Conservation (phyloP, 2,329 filamentous ascomycete species). For the Fusarium marasasianum region DNA sequence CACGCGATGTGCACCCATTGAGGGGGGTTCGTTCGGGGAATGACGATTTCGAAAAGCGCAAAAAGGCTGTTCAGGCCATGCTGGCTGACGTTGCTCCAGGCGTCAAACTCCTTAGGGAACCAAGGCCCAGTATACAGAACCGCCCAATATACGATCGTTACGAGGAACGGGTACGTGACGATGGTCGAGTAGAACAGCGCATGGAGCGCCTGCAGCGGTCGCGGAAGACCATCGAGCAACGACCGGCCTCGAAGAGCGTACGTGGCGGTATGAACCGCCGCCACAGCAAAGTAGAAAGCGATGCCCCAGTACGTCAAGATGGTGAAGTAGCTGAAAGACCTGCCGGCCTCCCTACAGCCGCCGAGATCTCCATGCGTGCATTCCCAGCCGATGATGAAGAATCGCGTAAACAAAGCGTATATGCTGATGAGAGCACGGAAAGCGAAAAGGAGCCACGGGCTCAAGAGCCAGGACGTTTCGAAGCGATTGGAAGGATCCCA, state of each 20-base stretch:
- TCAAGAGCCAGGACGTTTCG: slow-evolving; percentile 83
- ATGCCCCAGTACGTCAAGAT: slow-evolving; percentile 84
- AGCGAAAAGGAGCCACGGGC: slow-evolving; percentile 69
- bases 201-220: slow-evolving; percentile 71
- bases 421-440: slow-evolving; percentile 65
- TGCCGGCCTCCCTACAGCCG: slow-evolving; percentile 57
- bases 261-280: slow-evolving; percentile 73
- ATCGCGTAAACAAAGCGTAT: slow-evolving; percentile 75
- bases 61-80: slow-evolving; percentile 80
- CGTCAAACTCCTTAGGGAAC: slow-evolving; percentile 60
- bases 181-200: slow-evolving; percentile 70
- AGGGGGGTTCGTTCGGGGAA: slow-evolving; percentile 71
- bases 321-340: slow-evolving; percentile 84
- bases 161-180: slow-evolving; percentile 72
- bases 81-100: slow-evolving; percentile 75
- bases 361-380: slow-evolving; percentile 59
- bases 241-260: slow-evolving; percentile 67
- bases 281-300: slow-evolving; percentile 78
- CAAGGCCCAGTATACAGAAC: slow-evolving; percentile 64
- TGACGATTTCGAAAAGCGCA: slow-evolving; percentile 77
- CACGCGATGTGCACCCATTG: slow-evolving; percentile 72
- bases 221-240: slow-evolving; percentile 68
- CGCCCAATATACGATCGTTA: slow-evolving; percentile 77
- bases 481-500: slow-evolving; percentile 72
- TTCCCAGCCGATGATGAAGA: slow-evolving; percentile 75